Evolutionary conservation across 345 rosid genomes (phyloP), one percentile per base, ranked within the genome.

Genomic region (Gossypium arboreum): DNA sequence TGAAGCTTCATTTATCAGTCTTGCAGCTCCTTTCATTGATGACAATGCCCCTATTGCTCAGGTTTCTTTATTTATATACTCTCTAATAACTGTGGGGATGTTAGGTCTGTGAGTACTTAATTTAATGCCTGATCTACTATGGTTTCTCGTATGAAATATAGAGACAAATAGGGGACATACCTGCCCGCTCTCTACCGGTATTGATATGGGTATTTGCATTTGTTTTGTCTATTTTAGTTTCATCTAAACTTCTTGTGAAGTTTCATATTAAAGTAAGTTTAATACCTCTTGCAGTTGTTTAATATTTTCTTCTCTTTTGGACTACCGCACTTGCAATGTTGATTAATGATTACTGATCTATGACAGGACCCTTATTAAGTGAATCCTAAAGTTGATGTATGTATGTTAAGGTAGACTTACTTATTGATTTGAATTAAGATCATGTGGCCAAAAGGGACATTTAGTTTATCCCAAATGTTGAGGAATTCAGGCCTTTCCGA

Each of bases 1-100:
- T 44, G 98, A 94, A 78, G 98, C 98, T 77, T 94, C 98, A 58
- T 94, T 94, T 78, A 87, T 94, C 74, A 94, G 98, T 81, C 96
- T 94, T 3, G 98, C 98, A 24, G 98, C 98, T 29, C 98, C 98
- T 25, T 94, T 91, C 78, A 94, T 94, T 41, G 98, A 94, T 77
- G 98, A 94, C 75, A 92, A 90, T 79, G 98, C 98, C 65, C 98
- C 98, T 34, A 84, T 55, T 39, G 71, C 84, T 57, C 87, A 94
- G 98, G 98, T 94, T 64, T 34, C 41, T 34, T 34, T 34, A 34
- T 34, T 34, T 34, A 1, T 34, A 34, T 34, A 34, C 41, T 34
- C 41, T 55, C 55, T 47, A 34, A 52, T 34, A 34, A 27, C 44
- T 52, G 24, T 39, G 13, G 16, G 24, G 47, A 51, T 71, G 18